These are phyloP conservation scores for Podaxis sp. DNA, from an alignment of 768 basidiomycete genomes.

Conservation along the genomic window DNA sequence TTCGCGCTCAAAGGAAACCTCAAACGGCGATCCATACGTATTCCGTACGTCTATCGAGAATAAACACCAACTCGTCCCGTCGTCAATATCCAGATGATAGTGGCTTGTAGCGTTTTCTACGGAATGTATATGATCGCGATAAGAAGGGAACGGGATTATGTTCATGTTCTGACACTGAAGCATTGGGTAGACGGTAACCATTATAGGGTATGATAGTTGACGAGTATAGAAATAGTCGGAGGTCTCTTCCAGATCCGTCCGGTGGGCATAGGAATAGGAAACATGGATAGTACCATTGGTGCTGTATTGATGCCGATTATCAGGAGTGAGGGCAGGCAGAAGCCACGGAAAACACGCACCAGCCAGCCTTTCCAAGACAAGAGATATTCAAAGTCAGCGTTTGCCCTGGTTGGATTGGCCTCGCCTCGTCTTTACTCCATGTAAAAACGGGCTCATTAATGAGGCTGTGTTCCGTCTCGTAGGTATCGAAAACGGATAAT, in stretches of 20 bases:
- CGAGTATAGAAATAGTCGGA: slow-evolving; percentile 76
- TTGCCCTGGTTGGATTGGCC: slow-evolving; percentile 64
- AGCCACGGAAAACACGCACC: slow-evolving; percentile 52
- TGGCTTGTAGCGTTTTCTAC: slow-evolving; percentile 22
- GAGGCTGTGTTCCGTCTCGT: slow-evolving; percentile 86
- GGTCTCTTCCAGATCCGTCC: slow-evolving; percentile 30
- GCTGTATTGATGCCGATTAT: slow-evolving; percentile 39
- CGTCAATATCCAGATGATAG: slow-evolving; percentile 37
- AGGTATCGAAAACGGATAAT: slow-evolving; percentile 78
- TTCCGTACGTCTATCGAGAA: slow-evolving; percentile 91
- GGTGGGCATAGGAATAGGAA: slow-evolving; percentile 75
- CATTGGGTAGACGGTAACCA: slow-evolving; percentile 95
- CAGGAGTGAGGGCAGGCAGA: not conserved
- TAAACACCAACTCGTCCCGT: slow-evolving; percentile 75
- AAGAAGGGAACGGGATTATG: slow-evolving; percentile 62
- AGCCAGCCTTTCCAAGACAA: slow-evolving; percentile 89
- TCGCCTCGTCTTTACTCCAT: slow-evolving; percentile 57
- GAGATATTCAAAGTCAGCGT: slow-evolving; percentile 64
- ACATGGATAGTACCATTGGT: slow-evolving; percentile 77
- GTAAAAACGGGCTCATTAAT: slow-evolving; percentile 77
- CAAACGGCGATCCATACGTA: slow-evolving; percentile 88
- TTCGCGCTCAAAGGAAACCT: slow-evolving; percentile 70
- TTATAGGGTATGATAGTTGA: slow-evolving; percentile 82
- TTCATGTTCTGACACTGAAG: slow-evolving; percentile 86
- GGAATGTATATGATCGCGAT: slow-evolving; percentile 23